phyloP scores from a whole-genome alignment of 2,329 filamentous ascomycete species.

The Colletotrichum coccodes region DNA sequence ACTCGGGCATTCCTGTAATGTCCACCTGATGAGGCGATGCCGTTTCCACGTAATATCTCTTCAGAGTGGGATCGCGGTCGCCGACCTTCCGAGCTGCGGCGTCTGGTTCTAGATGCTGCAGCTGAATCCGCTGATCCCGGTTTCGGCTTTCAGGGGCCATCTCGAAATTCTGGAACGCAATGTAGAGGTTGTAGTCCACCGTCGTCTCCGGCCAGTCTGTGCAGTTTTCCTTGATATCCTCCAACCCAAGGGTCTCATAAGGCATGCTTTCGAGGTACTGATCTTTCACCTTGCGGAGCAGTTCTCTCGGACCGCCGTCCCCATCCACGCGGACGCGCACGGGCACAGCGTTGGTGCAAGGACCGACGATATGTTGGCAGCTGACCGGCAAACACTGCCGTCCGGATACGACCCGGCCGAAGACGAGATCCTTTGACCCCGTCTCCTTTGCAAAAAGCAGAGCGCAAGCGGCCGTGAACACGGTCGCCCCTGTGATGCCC shows the following conservation, averaged over 20 bases:
- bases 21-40: background rate
- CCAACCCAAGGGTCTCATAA: conserved; percentile 32
- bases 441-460: conserved; percentile 9
- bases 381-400: conserved; percentile 29
- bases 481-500: conserved; percentile 25
- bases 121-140: background rate
- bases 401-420: conserved; percentile 35
- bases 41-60: background rate
- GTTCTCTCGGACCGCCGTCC: background rate
- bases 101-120: background rate
- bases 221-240: conserved; percentile 35
- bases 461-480: conserved; percentile 31
- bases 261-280: conserved; percentile 34
- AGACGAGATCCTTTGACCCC: conserved; percentile 27
- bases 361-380: conserved; percentile 33
- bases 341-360: conserved; percentile 28
- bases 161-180: background rate
- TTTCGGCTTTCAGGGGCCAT: background rate
- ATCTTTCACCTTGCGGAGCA: conserved; percentile 31
- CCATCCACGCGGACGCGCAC: conserved; percentile 4
- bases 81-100: background rate
- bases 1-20: background rate
- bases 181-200: conserved; percentile 38
- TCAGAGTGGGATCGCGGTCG: background rate
- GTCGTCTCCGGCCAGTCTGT: conserved; percentile 32